Conservation (phyloP, 2,329 filamentous ascomycete genomes). For the Alternaria triticina region DNA sequence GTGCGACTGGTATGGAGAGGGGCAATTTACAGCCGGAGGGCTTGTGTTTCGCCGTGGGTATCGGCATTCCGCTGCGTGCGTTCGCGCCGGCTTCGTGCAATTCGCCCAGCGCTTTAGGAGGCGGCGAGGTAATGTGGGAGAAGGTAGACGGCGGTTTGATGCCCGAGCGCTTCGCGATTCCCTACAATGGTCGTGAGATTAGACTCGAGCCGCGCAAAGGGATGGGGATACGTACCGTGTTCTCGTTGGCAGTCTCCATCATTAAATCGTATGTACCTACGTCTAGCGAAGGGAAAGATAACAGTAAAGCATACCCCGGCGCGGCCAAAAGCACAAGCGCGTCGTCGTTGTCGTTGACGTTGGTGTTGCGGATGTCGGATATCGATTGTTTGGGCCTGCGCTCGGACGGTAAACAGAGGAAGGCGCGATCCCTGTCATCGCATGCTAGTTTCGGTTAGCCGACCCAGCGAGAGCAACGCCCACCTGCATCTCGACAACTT, state of each 20-base stretch:
- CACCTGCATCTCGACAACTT: neutral
- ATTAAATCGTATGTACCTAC: neutral
- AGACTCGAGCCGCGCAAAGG: conserved; percentile 15
- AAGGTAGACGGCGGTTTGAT: conserved; percentile 39
- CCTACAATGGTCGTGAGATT: conserved; percentile 24
- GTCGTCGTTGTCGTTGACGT: conserved; percentile 4
- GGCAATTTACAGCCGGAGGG: conserved; percentile 54
- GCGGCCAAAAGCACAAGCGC: conserved; percentile 8
- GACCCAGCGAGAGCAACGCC: neutral
- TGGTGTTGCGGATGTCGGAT: conserved; percentile 7
- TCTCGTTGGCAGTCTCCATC: conserved; percentile 38
- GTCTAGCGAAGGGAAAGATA: conserved; percentile 8
- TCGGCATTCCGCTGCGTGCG: conserved; percentile 57
- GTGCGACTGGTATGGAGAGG: conserved; percentile 12
- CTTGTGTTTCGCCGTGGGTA: conserved; percentile 60
- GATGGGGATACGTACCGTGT: conserved; percentile 30
- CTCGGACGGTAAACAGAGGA: conserved; percentile 16
- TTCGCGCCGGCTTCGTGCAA: conserved; percentile 62
- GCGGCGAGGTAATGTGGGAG: conserved; percentile 27
- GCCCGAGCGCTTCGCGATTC: conserved; percentile 36
- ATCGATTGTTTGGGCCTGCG: conserved; percentile 14
- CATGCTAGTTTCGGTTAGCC: conserved; percentile 3
- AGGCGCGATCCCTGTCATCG: conserved; percentile 10
- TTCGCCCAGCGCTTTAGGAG: conserved; percentile 53
- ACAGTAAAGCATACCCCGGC: conserved; percentile 9